phyloP scores from a whole-genome alignment of 2,329 filamentous ascomycete species.

The Exophiala calicioides region DNA sequence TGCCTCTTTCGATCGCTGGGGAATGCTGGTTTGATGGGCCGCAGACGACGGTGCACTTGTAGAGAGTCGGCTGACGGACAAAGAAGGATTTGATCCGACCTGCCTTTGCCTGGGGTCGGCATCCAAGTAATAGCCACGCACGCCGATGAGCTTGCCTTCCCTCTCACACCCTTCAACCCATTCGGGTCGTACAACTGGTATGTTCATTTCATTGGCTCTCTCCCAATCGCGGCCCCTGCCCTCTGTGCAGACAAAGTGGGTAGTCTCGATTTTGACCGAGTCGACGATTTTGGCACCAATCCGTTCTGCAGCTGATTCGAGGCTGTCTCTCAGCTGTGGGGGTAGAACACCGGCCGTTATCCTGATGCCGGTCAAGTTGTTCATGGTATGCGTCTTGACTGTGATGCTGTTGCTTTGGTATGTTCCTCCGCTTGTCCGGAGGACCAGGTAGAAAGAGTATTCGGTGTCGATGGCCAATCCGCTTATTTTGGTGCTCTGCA shows the following conservation, averaged over 20 bases:
- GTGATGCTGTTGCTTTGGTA: constrained; percentile 79
- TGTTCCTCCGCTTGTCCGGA: constrained; percentile 87
- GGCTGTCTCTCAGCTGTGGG: constrained; percentile 67
- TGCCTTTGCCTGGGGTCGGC: constrained; percentile 69
- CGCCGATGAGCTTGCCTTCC: constrained; percentile 87
- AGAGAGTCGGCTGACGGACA: constrained; percentile 14
- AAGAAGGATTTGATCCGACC: constrained; percentile 37
- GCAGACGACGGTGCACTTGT: constrained; percentile 34
- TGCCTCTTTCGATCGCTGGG: constrained; percentile 30
- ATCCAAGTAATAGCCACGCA: constrained; percentile 94
- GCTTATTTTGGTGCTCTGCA: constrained; percentile 94
- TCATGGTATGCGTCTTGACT: constrained; percentile 97
- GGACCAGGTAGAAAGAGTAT: constrained; percentile 89
- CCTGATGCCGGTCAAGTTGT: constrained; percentile 90
- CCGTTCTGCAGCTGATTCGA: constrained; percentile 74
- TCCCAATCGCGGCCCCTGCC: constrained; percentile 89
- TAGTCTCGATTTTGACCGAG: constrained; percentile 90
- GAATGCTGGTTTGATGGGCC: constrained; percentile 28
- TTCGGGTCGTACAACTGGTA: constrained; percentile 92
- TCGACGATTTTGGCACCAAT: constrained; percentile 93
- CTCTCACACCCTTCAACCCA: constrained; percentile 97
- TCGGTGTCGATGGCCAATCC: constrained; percentile 95
- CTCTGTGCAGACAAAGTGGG: constrained; percentile 96
- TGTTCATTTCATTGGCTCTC: constrained; percentile 96
- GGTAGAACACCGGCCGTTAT: constrained; percentile 89